Evolutionary conservation across 495 filamentous ascomycete genomes (phyloP).

Genomic region (Xylaria acuta): DNA sequence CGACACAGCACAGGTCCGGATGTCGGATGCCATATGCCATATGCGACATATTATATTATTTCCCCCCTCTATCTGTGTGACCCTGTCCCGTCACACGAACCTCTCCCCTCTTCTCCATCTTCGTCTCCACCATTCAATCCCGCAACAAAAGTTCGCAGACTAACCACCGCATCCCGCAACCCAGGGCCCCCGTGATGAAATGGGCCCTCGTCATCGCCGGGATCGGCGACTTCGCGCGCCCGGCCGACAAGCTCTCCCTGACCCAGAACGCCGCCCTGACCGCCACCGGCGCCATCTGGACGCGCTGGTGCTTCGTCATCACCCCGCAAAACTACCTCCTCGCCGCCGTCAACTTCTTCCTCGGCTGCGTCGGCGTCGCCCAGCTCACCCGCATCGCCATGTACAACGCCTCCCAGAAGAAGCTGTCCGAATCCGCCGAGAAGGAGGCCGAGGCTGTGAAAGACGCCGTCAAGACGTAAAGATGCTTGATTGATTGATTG

Average conservation of each 20-base stretch:
- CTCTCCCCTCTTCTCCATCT: background rate
- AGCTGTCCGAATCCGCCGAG: slow-evolving; percentile 45
- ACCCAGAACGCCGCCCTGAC: slow-evolving; percentile 89
- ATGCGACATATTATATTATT: background rate
- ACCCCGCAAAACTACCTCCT: slow-evolving; percentile 88
- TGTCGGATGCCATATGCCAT: background rate
- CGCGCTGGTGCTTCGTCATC: slow-evolving; percentile 97
- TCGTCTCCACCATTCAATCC: background rate
- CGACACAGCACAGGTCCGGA: background rate
- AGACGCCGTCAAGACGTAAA: slow-evolving; percentile 18
- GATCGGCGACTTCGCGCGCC: slow-evolving; percentile 87
- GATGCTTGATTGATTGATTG: background rate
- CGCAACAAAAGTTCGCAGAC: background rate
- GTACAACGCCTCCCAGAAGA: slow-evolving; percentile 69
- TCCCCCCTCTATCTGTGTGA: background rate
- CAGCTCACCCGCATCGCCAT: slow-evolving; percentile 79
- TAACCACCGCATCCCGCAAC: background rate
- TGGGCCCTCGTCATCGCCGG: slow-evolving; percentile 93
- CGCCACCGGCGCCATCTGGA: slow-evolving; percentile 95
- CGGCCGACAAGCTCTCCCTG: slow-evolving; percentile 89
- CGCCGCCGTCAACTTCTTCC: slow-evolving; percentile 98
- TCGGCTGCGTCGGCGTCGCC: slow-evolving; percentile 81
- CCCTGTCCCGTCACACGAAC: background rate
- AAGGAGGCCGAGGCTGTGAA: slow-evolving; percentile 43
- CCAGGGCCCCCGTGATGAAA: slow-evolving; percentile 96